Conservation (phyloP, 345 rosid species). For the Brassica cretica region DNA sequence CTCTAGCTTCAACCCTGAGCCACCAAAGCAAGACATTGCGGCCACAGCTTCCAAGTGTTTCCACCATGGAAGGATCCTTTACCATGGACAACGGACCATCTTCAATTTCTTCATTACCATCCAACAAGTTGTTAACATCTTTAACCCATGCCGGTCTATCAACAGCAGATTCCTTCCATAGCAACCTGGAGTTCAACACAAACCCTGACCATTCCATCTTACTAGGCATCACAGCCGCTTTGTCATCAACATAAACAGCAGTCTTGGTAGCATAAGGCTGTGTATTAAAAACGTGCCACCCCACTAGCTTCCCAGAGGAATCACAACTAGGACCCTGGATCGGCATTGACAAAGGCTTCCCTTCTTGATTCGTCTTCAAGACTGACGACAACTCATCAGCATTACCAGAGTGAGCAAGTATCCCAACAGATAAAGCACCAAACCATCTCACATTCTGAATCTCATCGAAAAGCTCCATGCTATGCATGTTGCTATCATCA, state of each 20-base stretch:
- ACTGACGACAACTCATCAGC: conserved; percentile 46
- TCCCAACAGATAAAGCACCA: conserved; percentile 83
- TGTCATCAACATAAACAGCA: conserved; percentile 61
- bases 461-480: conserved; percentile 94
- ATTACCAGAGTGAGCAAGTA: conserved; percentile 63
- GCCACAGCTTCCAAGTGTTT: conserved; percentile 96
- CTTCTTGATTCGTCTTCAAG: conserved; percentile 8
- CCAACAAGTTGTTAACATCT: conserved; percentile 49
- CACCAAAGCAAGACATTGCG: conserved; percentile 94
- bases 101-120: conserved; percentile 45
- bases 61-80: conserved; percentile 70
- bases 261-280: conserved; percentile 57
- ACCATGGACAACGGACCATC: conserved; percentile 71
- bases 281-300: conserved; percentile 81
- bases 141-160: conserved; percentile 72
- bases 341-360: conserved; percentile 47
- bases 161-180: conserved; percentile 64
- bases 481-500: conserved; percentile 96
- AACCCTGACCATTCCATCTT: conserved; percentile 99
- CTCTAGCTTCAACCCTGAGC: conserved; percentile 98
- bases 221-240: conserved; percentile 70
- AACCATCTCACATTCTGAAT: conserved; percentile 88
- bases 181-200: conserved; percentile 80
- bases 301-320: conserved; percentile 62
- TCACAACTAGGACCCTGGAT: conserved; percentile 99